Percentiles rank a stretch among this genome's conserved stretches.
phyloP scores from a whole-genome alignment of 352 stramenopile genomes.

The Aphanomyces invadans region DNA sequence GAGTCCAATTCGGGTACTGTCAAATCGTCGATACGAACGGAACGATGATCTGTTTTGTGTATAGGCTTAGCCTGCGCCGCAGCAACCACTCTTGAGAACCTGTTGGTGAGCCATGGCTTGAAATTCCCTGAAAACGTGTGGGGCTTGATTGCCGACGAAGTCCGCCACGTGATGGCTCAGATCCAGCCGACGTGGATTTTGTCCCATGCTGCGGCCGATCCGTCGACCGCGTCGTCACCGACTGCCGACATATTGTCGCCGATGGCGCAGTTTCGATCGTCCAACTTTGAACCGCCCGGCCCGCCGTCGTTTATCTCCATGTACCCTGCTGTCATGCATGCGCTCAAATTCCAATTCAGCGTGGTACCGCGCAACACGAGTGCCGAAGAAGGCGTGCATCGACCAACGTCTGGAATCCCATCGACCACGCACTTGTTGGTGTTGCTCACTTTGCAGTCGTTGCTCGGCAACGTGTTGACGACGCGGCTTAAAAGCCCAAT shows the following conservation, averaged over 20 bases:
- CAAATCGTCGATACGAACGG: too few species aligned
- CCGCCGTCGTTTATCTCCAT: slow-evolving; percentile 56
- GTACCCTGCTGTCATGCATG: slow-evolving; percentile 49
- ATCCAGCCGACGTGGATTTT: slow-evolving; percentile 55
- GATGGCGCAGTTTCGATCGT: slow-evolving; percentile 16
- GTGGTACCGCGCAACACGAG: slow-evolving; percentile 29
- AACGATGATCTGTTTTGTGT: too few species aligned
- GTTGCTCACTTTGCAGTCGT: slow-evolving; percentile 52
- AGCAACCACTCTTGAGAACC: slow-evolving; percentile 47
- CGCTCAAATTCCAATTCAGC: slow-evolving; percentile 49
- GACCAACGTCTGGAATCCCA: slow-evolving; percentile 47
- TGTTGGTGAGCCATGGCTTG: slow-evolving; percentile 63
- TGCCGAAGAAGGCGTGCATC: slow-evolving; percentile 36
- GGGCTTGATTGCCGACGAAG: slow-evolving; percentile 69
- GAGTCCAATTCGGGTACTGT: slow-evolving; percentile 49
- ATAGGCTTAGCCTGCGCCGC: slow-evolving; percentile 52
- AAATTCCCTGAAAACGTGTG: slow-evolving; percentile 77
- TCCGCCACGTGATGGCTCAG: slow-evolving; percentile 66
- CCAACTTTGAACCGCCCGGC: slow-evolving; percentile 29
- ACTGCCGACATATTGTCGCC: slow-evolving; percentile 5
- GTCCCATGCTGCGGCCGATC: not conserved
- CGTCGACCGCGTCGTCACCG: not conserved
- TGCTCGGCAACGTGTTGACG: slow-evolving; percentile 59
- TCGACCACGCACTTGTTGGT: slow-evolving; percentile 62
- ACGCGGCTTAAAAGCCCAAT: slow-evolving; percentile 36